Evolutionary conservation across 192 early-diverging fungal species (phyloP), one percentile per base, ranked within the genome.

Genomic region (Pilaira anomala): DNA sequence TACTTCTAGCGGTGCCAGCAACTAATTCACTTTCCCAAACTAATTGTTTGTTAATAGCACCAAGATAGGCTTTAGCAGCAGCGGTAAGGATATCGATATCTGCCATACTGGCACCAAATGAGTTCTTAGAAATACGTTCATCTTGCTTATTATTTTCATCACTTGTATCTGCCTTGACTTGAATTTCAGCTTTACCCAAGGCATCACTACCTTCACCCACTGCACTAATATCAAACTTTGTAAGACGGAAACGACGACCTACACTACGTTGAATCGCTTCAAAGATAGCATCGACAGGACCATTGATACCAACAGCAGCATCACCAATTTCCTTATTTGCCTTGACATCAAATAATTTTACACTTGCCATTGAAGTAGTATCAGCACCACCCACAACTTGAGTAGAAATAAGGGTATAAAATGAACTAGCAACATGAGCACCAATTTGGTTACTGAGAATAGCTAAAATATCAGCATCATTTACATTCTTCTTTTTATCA

Each of bases 251-350:
- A 59, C 77, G 72, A 66, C 84, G 77, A 24, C 85, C 83, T 1
- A 89, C 85, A 60, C 93, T 78, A 44, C 93, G 90, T 79, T 97
- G 92, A 67, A 97, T 97, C 46, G 87, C 90, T 39, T 76, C 81
- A 78, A 92, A 97, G 50, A 91, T 85, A 13, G 95, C 93, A 70
- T 94, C 90, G 26, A 97, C 88, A 7, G 95, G 91, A 11, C 95
- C 93, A 68, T 87, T 87, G 41, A 70, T 64, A 18, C 89, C 93
- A 48, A 89, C 82, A 18, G 92, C 91, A 11, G 88, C 95, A 73
- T 94, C 93, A 42, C 79, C 69, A 26, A 80, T 19, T 36, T 78
- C 79, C 11, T 67, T 60, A 25, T 66, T 77, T 2, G 58, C 39
- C 33, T 69, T 48, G 0, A 83, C 78, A 68, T 93, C 88, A 52